Evolutionary conservation across 352 stramenopile species (phyloP), one percentile per base, ranked within the genome.

Genomic region (Globisporangium mamillatum): DNA sequence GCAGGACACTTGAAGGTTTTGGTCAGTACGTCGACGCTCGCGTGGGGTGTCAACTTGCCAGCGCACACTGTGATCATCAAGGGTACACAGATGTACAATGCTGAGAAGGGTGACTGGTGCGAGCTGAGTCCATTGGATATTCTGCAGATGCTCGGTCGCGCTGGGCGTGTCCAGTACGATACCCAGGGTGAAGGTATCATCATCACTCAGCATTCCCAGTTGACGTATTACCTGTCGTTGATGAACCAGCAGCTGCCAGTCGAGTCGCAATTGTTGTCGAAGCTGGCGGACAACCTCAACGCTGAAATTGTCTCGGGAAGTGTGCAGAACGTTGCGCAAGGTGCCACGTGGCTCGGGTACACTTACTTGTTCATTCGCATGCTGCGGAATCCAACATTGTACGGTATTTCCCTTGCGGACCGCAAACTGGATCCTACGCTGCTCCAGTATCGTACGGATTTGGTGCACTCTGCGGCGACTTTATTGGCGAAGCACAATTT

Each of bases 51-150:
- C 24, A 99, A 99, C 77, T 78, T 99, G 56, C 98, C 98, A 6
- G 97, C 97, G 0, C 98, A 99, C 80, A 99, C 98, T 5, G 98
- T 99, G 18, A 99, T 99, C 70, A 99, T 99, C 75, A 99, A 99
- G 81, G 98, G 98, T n/a, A 99, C 98, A 32, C 98, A 99, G 75
- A 99, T 99, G 71, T 99, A 99, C 83, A 98, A 98, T 69, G 98
- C 98, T 4, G 96, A 99, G 60, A 97, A 98, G 68, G 97, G 97
- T 20, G 84, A 96, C 24, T 99, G 98, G 98, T 97, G 96, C 25
- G 98, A 99, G 74, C 74, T 99, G 14, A 99, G 91, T 70, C 97
- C 97, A 8, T 81, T 99, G 38, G 98, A 99, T 76, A 97, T 99
- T 53, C 73, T 99, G 61, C 98, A 99, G 75, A 99, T 99, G 98